Conservation (phyloP, 176 grass and related monocot genomes). For the Musa schizocarpa region DNA sequence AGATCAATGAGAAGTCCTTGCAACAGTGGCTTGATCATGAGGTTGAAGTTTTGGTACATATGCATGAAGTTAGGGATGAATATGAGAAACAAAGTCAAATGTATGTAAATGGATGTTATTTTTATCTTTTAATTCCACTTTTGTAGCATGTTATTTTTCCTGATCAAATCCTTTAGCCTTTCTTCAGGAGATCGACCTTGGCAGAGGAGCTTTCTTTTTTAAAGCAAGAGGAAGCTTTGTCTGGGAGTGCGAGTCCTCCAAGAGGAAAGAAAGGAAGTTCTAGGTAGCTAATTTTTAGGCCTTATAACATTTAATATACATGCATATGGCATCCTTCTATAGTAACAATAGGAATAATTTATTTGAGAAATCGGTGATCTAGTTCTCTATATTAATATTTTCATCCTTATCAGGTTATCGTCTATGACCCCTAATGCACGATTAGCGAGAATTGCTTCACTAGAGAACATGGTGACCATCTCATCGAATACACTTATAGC, state of each 20-base stretch:
- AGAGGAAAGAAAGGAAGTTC: constrained; percentile 73
- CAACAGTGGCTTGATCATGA: constrained; percentile 98
- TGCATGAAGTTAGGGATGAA: constrained; percentile 91
- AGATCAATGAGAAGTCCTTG: constrained; percentile 77
- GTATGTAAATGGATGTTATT: constrained; percentile 38
- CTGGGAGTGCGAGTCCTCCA: constrained; percentile 36
- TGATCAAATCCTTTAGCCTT: neutral
- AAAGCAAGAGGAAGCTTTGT: constrained; percentile 58
- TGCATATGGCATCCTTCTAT: no score
- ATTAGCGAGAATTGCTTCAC: constrained; percentile 69
- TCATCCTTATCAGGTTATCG: constrained; percentile 43
- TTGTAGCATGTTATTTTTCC: neutral
- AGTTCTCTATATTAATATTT: constrained; percentile 2
- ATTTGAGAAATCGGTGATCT: neutral
- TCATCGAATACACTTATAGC: constrained; percentile 84
- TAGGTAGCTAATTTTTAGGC: constrained; percentile 32
- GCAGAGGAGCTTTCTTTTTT: constrained; percentile 87
- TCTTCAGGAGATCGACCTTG: constrained; percentile 64
- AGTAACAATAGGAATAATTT: neutral
- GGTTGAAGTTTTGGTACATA: constrained; percentile 92
- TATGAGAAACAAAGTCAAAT: constrained; percentile 96
- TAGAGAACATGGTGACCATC: constrained; percentile 96
- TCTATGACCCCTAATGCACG: constrained; percentile 78
- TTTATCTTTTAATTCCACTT: neutral
- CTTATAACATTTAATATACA: no score